A percentile compares a stretch with the other conserved stretches of the same genome.
Evolutionary conservation across 805 yeast genomes (phyloP).

Genomic region (Sporopachydermia lactativora): DNA sequence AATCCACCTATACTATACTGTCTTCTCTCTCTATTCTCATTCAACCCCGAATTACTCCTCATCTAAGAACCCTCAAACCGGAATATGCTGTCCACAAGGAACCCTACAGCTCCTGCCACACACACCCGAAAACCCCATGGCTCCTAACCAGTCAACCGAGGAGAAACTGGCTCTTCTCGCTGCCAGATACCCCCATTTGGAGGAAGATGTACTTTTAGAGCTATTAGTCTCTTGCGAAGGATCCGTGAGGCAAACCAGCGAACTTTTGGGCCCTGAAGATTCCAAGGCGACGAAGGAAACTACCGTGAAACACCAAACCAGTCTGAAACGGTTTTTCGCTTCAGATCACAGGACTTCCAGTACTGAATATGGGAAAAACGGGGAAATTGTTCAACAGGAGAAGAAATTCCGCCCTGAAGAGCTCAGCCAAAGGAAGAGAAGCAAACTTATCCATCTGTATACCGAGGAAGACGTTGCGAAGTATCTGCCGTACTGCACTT

Average conservation of each 20-base stretch:
- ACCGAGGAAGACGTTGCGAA: conserved; percentile 37
- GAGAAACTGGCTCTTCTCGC: conserved; percentile 24
- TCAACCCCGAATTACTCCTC: too few relatives aligned
- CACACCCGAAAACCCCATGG: too few relatives aligned
- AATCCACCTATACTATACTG: too few relatives aligned
- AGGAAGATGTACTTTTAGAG: conserved; percentile 30
- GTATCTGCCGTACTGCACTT: conserved; percentile 35
- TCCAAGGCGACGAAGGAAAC: background rate
- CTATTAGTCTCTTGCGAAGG: conserved; percentile 41
- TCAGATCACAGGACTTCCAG: too few relatives aligned
- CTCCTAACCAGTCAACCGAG: conserved; percentile 24
- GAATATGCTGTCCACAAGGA: too few relatives aligned
- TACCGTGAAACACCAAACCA: background rate
- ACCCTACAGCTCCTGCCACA: too few relatives aligned
- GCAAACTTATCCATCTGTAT: conserved; percentile 26
- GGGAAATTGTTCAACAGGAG: conserved; percentile 7
- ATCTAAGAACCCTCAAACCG: too few relatives aligned
- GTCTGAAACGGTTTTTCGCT: conserved; percentile 7
- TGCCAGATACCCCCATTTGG: conserved; percentile 29
- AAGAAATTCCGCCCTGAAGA: conserved; percentile 9
- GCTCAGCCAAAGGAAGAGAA: conserved; percentile 8
- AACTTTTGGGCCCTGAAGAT: conserved; percentile 18
- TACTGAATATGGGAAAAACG: too few relatives aligned
- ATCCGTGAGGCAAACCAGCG: conserved; percentile 27
- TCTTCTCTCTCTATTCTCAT: too few relatives aligned